Evolutionary conservation across 805 yeast genomes (phyloP), one percentile per base, ranked within the genome.

Genomic region (Yamadazyma tumulicola): DNA sequence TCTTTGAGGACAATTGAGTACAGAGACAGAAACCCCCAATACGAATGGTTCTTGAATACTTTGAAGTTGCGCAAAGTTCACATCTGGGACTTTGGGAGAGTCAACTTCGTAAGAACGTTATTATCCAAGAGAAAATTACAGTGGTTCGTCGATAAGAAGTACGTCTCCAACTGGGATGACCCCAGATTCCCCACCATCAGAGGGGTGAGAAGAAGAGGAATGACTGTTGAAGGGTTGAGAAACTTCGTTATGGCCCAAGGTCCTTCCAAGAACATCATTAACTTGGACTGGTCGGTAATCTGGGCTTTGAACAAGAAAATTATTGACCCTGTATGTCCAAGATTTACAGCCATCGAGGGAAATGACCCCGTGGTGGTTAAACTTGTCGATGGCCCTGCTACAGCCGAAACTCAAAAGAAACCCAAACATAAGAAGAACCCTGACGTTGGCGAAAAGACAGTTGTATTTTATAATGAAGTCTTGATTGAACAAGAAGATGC

Each of bases 171-270:
- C 68, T 93, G 99, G 99, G 97, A 93, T 57, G 99, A 93, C 64
- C 98, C 99, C 51, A 78, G 99, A 64, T 93, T 93, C 87, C 99
- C 99, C 49, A 93, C 99, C 30, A 96, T 93, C 25, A 82, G 97
- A 65, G 99, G 99, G 72, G 96, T 91, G 35, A 86, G 97, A 73
- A 82, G 98, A 75, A 85, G 99, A 72, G 99, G 99, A 72, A 93
- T 93, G 99, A 80, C 96, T 25, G 94, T 93, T 45, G 97, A 93
- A 70, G 99, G 97, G 47, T 78, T 93, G 61, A 79, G 91, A 65
- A 85, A 85, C 74, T 93, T 93, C 54, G 85, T 93, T 48, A 72
- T 93, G 43, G 76, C 95, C 32, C 97, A 93, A 71, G 99, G 99
- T 54, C 99, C 99, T 26, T 91, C 97, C 30, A 87, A 83, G 69